These are phyloP conservation scores for Pseudocercospora fijiensis DNA, from an alignment of 2,329 filamentous ascomycete genomes.

Conservation along the genomic window DNA sequence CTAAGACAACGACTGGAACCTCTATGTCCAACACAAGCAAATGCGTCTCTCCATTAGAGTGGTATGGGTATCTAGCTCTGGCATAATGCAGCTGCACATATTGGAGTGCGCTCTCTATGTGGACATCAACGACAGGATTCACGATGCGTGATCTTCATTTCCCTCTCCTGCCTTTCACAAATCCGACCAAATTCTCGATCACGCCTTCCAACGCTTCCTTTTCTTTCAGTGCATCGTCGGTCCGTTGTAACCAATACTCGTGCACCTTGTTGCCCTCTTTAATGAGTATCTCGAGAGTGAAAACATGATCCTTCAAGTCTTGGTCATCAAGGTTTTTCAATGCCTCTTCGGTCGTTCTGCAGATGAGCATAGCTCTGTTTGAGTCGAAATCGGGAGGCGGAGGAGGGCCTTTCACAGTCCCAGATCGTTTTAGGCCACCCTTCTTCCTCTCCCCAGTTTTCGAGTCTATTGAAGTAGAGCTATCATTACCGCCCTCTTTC, in stretches of 20 bases:
- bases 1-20: background rate
- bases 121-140: background rate
- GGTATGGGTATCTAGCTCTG: background rate
- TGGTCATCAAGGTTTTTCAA: conserved; percentile 73
- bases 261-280: conserved; percentile 72
- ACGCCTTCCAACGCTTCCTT: conserved; percentile 94
- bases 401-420: conserved; percentile 58
- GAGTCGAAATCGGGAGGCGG: conserved; percentile 76
- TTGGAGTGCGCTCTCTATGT: background rate
- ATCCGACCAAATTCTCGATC: conserved; percentile 83
- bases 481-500: conserved; percentile 37
- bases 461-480: conserved; percentile 35
- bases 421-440: conserved; percentile 33
- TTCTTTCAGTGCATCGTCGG: conserved; percentile 84
- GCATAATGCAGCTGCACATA: background rate
- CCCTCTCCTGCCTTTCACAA: conserved; percentile 66
- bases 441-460: conserved; percentile 32
- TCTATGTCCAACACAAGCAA: background rate
- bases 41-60: background rate
- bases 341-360: conserved; percentile 80
- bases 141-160: background rate
- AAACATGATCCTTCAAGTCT: conserved; percentile 72
- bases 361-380: conserved; percentile 73
- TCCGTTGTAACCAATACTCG: conserved; percentile 82
- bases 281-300: conserved; percentile 66